Conservation (phyloP, 208 protist species). For the Pavlovales sp. region DNA sequence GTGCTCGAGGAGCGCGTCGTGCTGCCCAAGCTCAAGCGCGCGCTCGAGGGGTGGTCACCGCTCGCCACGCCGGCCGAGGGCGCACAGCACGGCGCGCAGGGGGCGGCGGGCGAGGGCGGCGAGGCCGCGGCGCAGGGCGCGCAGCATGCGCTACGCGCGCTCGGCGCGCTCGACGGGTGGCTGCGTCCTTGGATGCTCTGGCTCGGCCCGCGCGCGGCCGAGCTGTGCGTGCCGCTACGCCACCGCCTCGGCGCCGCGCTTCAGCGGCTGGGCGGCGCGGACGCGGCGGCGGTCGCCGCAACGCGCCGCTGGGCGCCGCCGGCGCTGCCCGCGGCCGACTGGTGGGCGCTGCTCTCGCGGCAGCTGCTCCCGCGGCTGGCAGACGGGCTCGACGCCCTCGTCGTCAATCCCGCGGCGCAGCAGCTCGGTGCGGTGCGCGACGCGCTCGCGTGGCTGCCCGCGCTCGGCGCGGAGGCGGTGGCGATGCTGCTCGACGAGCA, state of each 20-base stretch:
- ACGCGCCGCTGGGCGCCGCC: background rate
- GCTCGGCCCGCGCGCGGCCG: background rate
- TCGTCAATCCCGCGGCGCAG: conserved; percentile 10
- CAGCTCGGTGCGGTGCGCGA: background rate
- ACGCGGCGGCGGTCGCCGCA: background rate
- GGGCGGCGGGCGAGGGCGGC: background rate
- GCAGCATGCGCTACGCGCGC: too few relatives aligned
- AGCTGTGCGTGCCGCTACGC: background rate
- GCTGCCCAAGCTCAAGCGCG: background rate
- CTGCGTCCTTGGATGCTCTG: background rate
- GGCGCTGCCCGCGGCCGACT: background rate
- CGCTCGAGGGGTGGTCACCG: background rate
- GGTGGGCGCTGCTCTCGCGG: background rate
- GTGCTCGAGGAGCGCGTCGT: background rate
- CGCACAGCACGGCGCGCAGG: too few relatives aligned
- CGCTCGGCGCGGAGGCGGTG: background rate
- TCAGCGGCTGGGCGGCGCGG: background rate
- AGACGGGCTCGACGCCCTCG: background rate
- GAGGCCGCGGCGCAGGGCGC: background rate
- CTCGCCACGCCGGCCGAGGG: too few relatives aligned
- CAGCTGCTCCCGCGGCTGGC: background rate
- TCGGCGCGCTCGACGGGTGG: background rate
- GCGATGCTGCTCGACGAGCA: background rate
- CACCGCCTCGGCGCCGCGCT: background rate
- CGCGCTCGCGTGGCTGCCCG: background rate